Evolutionary conservation across 805 yeast species (phyloP), one percentile per base, ranked within the genome.

Genomic region (Candida piceae): DNA sequence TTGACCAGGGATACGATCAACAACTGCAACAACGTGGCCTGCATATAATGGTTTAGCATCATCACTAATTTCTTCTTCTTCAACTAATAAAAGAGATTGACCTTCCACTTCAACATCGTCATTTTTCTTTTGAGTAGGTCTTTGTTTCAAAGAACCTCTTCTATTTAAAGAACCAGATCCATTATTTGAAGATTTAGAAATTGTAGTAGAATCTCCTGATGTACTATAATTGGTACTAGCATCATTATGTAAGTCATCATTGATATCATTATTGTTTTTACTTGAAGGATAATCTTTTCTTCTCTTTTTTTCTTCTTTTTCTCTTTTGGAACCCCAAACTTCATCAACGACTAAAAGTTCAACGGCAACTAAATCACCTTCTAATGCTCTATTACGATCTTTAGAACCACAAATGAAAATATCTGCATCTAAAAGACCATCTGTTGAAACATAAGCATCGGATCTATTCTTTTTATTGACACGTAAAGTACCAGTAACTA

Each of bases 71-170:
- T 89, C 96, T 57, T 90, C 97, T 57, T 93, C 98, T 62, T 93
- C 98, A 12, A 84, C 93, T 36, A 93, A 67, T 31, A 93, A 66
- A 45, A 93, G 69, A 2, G 95, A 84, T 63, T 93, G 98, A 31
- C 98, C 98, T 62, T 93, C 98, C 29, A 93, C 98, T 64, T 93
- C 98, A 17, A 93, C 96, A 55, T 93, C 98, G 58, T 93, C 98
- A 55, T 88, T 89, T 64, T 93, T 93, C 72, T 93, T 93, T 72
- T 89, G 94, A 12, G 95, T 84, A 23, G 98, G 97, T 52, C 98
- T 77, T 62, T 89, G 96, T 49, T 87, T 86, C 48, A 93, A 70
- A 1, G 96, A 87, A 13, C 96, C 96, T 53, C 83, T 78, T 66
- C 98, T 80, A 43, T 77, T 78, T 19, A 78, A 58, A 11, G 66